Base-by-base conservation (phyloP, 2,329 filamentous ascomycete species). In the Coniochaeta sp. region DNA sequence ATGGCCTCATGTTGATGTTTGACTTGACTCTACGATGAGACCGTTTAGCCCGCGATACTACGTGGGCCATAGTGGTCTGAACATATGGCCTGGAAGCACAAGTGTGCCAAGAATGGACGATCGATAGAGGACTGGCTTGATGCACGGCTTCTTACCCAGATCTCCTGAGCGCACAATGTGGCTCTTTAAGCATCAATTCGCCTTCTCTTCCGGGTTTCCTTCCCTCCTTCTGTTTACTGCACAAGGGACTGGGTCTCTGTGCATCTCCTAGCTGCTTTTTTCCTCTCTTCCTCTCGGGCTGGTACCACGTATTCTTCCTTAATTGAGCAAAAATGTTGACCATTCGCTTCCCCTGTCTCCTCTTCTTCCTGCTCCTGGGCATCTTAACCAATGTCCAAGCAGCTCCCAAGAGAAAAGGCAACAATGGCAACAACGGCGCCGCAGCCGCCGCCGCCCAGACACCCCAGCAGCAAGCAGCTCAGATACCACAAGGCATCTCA, bases 401-500 rank as follows among this genome's bases (percentile, higher is more conserved):
- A 12, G 56, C 56, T 11, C 56, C 56, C 22, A 59, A 59, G 17
- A 22, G 58, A 11, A 65, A 66, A n/a, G 58, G 62, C 2, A 62
- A 62, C 22, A 34, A 44, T 2, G 12, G 9, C 19, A n/a, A n/a
- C n/a, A n/a, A n/a, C n/a, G n/a, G n/a, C n/a, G n/a, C n/a, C n/a
- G 66, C 64, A 8, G 58, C 34, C 12, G 57, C 31, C 2, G 60
- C 44, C 6, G 33, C 54, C n/a, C 28, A 63, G 58, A 71, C 69
- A 9, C 65, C 67, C 28, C 70, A 72, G 61, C 66, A 72, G 58
- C 65, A 69, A 64, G 67, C 67, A 9, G 66, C 67, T 6, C 60
- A 65, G 17, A 59, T 74, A 26, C 69, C 72, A 3, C 70, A 73
- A 52, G 74, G 75, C 7, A 62, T 79, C 19, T 74, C 75, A 6